Evolutionary conservation across 345 rosid genomes (phyloP).

Genomic region (Populus deltoides): DNA sequence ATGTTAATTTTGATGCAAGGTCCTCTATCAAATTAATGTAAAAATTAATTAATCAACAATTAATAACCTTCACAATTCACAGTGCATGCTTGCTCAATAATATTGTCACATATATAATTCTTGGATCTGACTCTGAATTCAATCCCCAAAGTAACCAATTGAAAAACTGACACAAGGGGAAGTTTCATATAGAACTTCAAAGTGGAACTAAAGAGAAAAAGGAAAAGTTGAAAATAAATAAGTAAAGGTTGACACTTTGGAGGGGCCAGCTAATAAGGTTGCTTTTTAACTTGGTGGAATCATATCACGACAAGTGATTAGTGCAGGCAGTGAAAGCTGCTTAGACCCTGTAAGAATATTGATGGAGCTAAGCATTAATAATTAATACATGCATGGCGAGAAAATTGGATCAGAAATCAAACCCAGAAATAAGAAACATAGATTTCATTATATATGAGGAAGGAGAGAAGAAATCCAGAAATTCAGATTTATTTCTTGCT

Average conservation of each 20-base stretch:
- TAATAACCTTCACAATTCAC: background rate
- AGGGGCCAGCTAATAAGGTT: conserved; percentile 29
- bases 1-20: no score
- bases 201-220: conserved; percentile 22
- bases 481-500: no score
- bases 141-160: conserved; percentile 20
- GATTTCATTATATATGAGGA: no score
- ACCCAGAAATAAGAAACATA: no score
- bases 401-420: no score
- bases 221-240: background rate
- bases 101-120: no score
- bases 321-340: conserved; percentile 26
- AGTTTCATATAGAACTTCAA: conserved; percentile 4
- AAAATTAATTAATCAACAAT: no score
- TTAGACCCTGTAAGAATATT: background rate
- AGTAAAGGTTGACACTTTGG: conserved; percentile 11
- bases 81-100: background rate
- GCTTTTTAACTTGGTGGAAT: conserved; percentile 46
- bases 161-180: conserved; percentile 5
- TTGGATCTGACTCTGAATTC: conserved; percentile 19
- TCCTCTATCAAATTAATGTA: no score
- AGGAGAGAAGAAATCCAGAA: no score
- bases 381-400: no score
- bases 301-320: conserved; percentile 22
- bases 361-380: no score